These are phyloP conservation scores for Bertia moriformis DNA, from an alignment of 2,329 filamentous ascomycete species.

Conservation along the genomic window DNA sequence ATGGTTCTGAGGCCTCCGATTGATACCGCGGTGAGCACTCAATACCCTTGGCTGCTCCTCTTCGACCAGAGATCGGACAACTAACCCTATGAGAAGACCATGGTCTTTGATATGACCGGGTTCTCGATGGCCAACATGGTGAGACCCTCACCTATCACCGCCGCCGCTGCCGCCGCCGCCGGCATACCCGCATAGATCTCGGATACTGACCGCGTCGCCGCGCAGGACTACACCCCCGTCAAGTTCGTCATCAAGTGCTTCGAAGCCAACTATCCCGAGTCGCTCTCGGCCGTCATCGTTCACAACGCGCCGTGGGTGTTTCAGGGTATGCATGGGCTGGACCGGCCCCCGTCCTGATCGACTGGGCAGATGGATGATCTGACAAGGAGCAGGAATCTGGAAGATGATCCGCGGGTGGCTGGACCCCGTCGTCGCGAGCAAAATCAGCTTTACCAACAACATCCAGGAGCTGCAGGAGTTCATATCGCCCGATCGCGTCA, in stretches of 20 bases:
- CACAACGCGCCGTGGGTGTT: constrained; percentile 97
- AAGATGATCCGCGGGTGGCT: constrained; percentile 90
- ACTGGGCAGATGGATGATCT: too few species aligned
- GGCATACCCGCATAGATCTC: background rate
- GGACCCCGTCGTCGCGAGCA: constrained; percentile 85
- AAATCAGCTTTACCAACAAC: constrained; percentile 84
- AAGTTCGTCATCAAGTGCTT: constrained; percentile 99
- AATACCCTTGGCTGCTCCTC: background rate
- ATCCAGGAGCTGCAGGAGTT: constrained; percentile 65
- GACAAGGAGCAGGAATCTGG: constrained; percentile 62
- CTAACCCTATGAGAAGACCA: constrained; percentile 39
- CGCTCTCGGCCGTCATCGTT: constrained; percentile 73
- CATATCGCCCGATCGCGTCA: constrained; percentile 56
- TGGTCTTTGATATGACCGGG: constrained; percentile 90
- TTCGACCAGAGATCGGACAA: background rate
- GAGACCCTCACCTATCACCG: constrained; percentile 9
- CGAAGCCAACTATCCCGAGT: constrained; percentile 95
- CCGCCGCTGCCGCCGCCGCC: background rate
- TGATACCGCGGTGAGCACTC: constrained; percentile 72
- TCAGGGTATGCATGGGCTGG: constrained; percentile 43
- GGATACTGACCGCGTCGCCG: constrained; percentile 6
- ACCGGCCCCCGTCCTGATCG: constrained; percentile 21
- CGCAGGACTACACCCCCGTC: constrained; percentile 79
- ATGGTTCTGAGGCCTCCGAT: constrained; percentile 66
- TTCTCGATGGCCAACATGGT: constrained; percentile 94